Percentiles rank a stretch among this genome's conserved stretches.
These are phyloP conservation scores for Ophiobolus disseminans DNA, from an alignment of 2,329 filamentous ascomycete species.

Conservation along the genomic window DNA sequence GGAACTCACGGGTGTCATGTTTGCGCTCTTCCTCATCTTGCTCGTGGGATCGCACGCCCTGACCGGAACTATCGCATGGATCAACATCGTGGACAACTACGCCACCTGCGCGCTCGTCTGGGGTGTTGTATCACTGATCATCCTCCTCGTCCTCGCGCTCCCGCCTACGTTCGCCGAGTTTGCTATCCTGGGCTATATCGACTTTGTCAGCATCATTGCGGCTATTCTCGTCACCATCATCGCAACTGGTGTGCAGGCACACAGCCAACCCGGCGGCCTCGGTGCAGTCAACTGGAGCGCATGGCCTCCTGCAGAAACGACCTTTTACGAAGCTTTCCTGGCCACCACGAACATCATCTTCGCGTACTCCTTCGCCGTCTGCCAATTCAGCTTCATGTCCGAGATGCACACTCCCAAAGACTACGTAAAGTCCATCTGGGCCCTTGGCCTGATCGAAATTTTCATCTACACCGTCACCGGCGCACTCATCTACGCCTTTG, in stretches of 20 bases:
- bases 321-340: slow-evolving; percentile 70
- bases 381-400: slow-evolving; percentile 73
- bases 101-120: slow-evolving; percentile 70
- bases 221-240: slow-evolving; percentile 75
- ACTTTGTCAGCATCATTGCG: slow-evolving; percentile 69
- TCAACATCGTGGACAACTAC: slow-evolving; percentile 67
- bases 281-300: slow-evolving; percentile 38
- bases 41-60: slow-evolving; percentile 74
- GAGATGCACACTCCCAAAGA: slow-evolving; percentile 70
- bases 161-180: slow-evolving; percentile 70
- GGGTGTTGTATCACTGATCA: slow-evolving; percentile 65
- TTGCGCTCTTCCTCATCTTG: slow-evolving; percentile 55
- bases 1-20: slow-evolving; percentile 66
- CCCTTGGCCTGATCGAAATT: slow-evolving; percentile 65
- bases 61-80: slow-evolving; percentile 71
- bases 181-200: slow-evolving; percentile 61
- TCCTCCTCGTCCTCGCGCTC: slow-evolving; percentile 67
- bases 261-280: slow-evolving; percentile 41
- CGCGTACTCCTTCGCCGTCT: slow-evolving; percentile 63
- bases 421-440: slow-evolving; percentile 63
- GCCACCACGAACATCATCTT: slow-evolving; percentile 43
- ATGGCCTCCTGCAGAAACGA: slow-evolving; percentile 49
- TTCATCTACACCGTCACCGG: slow-evolving; percentile 72
- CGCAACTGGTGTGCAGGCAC: slow-evolving; percentile 60
- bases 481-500: slow-evolving; percentile 72